These are phyloP conservation scores for Coffea humblotiana DNA, from an alignment of 305 asterid species.

Conservation along the genomic window DNA sequence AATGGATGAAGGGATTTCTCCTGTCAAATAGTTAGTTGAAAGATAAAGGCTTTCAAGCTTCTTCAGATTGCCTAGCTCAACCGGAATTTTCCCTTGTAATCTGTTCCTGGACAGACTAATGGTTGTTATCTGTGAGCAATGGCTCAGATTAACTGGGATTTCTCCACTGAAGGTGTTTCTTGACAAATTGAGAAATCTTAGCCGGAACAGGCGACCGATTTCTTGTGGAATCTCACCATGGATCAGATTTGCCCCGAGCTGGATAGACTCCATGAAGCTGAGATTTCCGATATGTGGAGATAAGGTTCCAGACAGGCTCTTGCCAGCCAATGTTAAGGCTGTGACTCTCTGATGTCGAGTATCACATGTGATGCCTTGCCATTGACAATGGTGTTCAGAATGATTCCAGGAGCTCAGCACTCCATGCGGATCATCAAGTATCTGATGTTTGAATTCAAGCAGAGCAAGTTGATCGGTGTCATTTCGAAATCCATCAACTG, in stretches of 20 bases:
- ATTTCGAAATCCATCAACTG: too few relatives aligned
- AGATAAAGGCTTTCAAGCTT: too few relatives aligned
- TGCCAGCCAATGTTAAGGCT: background rate
- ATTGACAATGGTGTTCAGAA: background rate
- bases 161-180: background rate
- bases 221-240: constrained; percentile 9
- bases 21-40: too few relatives aligned
- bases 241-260: too few relatives aligned
- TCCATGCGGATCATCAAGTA: background rate
- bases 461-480: background rate
- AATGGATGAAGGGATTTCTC: too few relatives aligned
- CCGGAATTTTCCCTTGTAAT: background rate
- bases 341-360: background rate
- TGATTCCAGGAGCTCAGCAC: background rate
- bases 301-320: background rate
- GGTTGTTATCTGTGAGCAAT: background rate
- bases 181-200: background rate
- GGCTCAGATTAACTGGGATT: background rate
- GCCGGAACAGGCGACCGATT: background rate
- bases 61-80: background rate
- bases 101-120: background rate
- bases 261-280: too few relatives aligned
- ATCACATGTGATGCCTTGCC: background rate
- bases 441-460: background rate
- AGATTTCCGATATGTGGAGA: too few relatives aligned